Evolutionary conservation across 177 flowering plant genomes (phyloP).

Genomic region (Vitis hybrid): DNA sequence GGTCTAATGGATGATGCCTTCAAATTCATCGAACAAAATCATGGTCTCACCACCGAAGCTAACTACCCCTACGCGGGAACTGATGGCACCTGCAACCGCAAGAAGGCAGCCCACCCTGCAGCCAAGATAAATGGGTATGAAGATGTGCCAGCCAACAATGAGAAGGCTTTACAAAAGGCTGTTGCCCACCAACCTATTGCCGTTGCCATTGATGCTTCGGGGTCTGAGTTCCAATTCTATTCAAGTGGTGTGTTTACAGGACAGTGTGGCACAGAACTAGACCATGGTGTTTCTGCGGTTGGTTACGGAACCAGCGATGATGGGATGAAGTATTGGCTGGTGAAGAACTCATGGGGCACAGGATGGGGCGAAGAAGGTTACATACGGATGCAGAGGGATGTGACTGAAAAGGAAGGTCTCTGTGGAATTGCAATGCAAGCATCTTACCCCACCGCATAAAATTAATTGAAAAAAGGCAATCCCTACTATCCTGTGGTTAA

Average conservation of each 20-base stretch:
- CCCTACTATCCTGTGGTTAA: too few species aligned
- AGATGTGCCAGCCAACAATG: conserved; percentile 22
- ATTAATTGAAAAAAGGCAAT: too few species aligned
- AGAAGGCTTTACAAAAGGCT: conserved; percentile 14
- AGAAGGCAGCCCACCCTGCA: conserved; percentile 2
- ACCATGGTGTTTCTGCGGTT: conserved; percentile 24
- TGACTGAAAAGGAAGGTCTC: conserved; percentile 10
- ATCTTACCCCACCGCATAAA: conserved; percentile 17
- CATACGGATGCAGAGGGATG: conserved; percentile 18
- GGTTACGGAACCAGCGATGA: conserved; percentile 16
- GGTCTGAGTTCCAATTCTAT: conserved; percentile 16
- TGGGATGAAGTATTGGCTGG: conserved; percentile 28
- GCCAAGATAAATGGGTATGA: conserved; percentile 20
- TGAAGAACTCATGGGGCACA: conserved; percentile 24
- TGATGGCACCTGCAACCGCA: conserved; percentile 16
- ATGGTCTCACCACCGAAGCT: conserved; percentile 15
- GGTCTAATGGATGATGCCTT: conserved; percentile 25
- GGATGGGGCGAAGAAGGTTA: conserved; percentile 26
- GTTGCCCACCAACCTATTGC: conserved; percentile 25
- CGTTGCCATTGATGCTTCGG: conserved; percentile 27
- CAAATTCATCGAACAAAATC: conserved; percentile 17
- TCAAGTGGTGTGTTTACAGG: conserved; percentile 22
- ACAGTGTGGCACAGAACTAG: conserved; percentile 12
- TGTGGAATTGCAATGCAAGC: conserved; percentile 23
- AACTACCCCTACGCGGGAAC: conserved; percentile 20